phyloP scores from a whole-genome alignment of 257 asterid species.

The Echites panduratus region DNA sequence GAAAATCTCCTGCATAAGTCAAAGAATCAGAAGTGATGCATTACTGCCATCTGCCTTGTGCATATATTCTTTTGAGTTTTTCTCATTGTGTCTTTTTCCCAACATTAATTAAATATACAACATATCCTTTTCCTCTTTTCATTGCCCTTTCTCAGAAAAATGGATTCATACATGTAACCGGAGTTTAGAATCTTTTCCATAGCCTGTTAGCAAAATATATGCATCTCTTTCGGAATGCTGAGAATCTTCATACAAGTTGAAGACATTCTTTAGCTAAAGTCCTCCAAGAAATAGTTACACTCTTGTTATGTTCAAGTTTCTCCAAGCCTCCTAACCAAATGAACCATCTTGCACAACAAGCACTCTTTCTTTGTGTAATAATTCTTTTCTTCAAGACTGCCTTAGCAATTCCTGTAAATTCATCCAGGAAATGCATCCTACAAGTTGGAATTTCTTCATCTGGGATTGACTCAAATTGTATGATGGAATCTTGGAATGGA shows the following conservation, averaged over 20 bases:
- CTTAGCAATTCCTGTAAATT: conserved; percentile 9
- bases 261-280: background rate
- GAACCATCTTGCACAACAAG: conserved; percentile 12
- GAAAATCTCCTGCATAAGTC: background rate
- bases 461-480: conserved; percentile 19
- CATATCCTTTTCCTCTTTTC: background rate
- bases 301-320: background rate
- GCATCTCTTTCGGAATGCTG: background rate
- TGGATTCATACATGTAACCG: background rate
- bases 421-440: conserved; percentile 36
- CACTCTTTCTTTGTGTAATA: conserved; percentile 4
- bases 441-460: conserved; percentile 23
- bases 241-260: background rate
- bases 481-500: conserved; percentile 44
- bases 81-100: background rate
- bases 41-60: conserved; percentile 17
- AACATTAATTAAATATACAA: background rate
- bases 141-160: background rate
- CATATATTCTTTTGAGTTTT: background rate
- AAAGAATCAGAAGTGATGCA: background rate
- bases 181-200: background rate
- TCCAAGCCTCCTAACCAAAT: conserved; percentile 18
- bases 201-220: background rate
- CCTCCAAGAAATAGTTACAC: background rate
- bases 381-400: conserved; percentile 16